These are phyloP conservation scores for Chlorella sp. DNA, from an alignment of 139 green algal species.

Conservation along the genomic window DNA sequence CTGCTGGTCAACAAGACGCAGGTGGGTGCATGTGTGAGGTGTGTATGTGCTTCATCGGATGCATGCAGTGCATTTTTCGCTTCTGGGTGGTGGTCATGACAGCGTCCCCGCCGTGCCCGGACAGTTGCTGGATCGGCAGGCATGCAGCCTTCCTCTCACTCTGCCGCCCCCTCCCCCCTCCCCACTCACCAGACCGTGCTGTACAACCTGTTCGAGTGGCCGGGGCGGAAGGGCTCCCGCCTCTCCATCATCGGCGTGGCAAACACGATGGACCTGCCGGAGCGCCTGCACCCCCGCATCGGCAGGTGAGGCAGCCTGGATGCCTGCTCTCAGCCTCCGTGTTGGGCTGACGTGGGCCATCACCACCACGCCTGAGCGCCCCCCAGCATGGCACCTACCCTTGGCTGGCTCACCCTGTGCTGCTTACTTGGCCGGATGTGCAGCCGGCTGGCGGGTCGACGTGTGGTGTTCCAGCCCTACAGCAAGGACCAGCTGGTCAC, in stretches of 20 bases:
- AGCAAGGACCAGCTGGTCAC: slow-evolving; percentile 68
- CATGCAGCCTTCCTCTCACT: no score
- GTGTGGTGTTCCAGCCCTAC: slow-evolving; percentile 89
- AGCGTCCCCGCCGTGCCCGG: no score
- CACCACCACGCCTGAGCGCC: no score
- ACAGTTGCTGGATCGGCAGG: no score
- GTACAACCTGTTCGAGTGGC: slow-evolving; percentile 99
- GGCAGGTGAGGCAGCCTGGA: slow-evolving; percentile 42
- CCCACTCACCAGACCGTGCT: background rate
- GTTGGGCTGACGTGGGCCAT: no score
- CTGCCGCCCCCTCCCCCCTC: background rate
- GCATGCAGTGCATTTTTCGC: no score
- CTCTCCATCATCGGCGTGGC: slow-evolving; percentile 94
- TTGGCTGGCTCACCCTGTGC: no score
- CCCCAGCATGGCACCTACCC: no score
- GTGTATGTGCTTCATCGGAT: no score
- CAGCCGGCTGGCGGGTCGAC: slow-evolving; percentile 67
- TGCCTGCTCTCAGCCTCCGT: no score
- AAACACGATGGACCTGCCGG: slow-evolving; percentile 98
- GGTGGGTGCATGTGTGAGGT: slow-evolving; percentile 17
- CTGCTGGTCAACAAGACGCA: slow-evolving; percentile 93
- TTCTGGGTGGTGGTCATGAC: no score
- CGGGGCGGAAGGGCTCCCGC: slow-evolving; percentile 59
- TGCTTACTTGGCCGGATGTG: background rate
- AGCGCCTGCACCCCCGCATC: slow-evolving; percentile 94